Base-by-base conservation (phyloP, 83 land plant species). In the Diphasiastrum complanatum region DNA sequence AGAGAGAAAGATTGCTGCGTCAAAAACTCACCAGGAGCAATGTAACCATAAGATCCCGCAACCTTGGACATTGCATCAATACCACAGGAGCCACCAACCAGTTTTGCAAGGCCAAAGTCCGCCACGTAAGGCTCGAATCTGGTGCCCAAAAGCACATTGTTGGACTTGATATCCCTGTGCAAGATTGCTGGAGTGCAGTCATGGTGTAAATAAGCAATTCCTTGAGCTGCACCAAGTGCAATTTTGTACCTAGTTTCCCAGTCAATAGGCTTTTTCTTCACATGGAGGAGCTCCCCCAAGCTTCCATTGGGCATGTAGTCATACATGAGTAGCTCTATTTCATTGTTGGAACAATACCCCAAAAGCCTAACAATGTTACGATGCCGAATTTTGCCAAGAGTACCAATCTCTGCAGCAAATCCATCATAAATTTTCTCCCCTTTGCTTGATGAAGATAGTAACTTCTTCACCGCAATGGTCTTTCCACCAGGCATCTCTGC, bases 51-150 rank as follows among this genome's bases (percentile, higher is more conserved):
- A n/a, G n/a, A n/a, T n/a, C n/a, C n/a, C n/a, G n/a, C n/a, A n/a
- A n/a, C n/a, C n/a, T n/a, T n/a, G n/a, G n/a, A n/a, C n/a, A n/a
- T n/a, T n/a, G n/a, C n/a, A n/a, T n/a, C n/a, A n/a, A n/a, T n/a
- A n/a, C n/a, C n/a, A n/a, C n/a, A n/a, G n/a, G 75, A 73, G 6
- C 63, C 41, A 30, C 69, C 62, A 3, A 14, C 30, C 58, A 5
- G 63, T 65, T 59, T 75, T 22, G 83, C 83, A 0, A 79, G 71
- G 1, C 83, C 83, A 64, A 75, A 79, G 67, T 75, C 83, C 11
- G 75, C 75, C 14, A 79, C 68, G 38, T 60, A 48, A 20, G 73
- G 73, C 33, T 66, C 76, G 41, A 65, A 58, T 2, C 60, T 47
- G 26, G 60, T 20, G 24, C 66, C 79, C 35, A 79, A 25, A 64